phyloP scores from a whole-genome alignment of 2,329 filamentous ascomycete species.

The Magnaporthiopsis poae region DNA sequence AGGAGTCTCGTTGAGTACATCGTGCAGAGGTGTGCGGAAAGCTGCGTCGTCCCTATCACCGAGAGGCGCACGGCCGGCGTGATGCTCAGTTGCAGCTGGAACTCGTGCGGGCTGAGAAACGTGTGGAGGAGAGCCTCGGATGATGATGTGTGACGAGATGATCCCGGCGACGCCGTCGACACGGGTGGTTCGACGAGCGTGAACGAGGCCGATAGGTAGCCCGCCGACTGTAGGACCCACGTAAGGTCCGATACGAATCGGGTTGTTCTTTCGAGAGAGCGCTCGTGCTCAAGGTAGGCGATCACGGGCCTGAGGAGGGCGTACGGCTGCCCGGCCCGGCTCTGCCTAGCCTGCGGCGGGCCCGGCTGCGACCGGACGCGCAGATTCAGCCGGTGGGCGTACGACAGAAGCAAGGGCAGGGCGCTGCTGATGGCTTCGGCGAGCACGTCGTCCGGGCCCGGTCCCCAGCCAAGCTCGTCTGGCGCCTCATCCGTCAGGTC shows the following conservation, averaged over 20 bases:
- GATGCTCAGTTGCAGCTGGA: constrained; percentile 35
- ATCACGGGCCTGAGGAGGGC: constrained; percentile 43
- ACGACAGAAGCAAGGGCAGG: constrained; percentile 66
- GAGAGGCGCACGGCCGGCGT: constrained; percentile 32
- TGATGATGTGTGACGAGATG: constrained; percentile 16
- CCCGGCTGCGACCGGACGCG: constrained; percentile 52
- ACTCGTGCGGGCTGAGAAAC: constrained; percentile 31
- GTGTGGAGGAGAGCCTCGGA: constrained; percentile 36
- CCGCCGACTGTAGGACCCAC: constrained; percentile 34
- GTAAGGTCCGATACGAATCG: constrained; percentile 34
- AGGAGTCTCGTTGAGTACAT: constrained; percentile 33
- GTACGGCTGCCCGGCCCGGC: constrained; percentile 32
- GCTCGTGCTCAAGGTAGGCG: constrained; percentile 35
- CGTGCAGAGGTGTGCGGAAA: constrained; percentile 34
- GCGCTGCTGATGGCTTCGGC: constrained; percentile 58
- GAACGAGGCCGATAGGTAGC: constrained; percentile 32
- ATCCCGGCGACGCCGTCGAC: constrained; percentile 21
- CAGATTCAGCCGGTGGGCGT: constrained; percentile 67
- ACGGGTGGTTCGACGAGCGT: constrained; percentile 28
- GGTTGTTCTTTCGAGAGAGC: constrained; percentile 29
- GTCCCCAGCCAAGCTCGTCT: background rate
- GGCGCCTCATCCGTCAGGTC: constrained; percentile 38
- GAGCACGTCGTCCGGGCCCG: constrained; percentile 33
- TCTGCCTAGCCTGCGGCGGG: constrained; percentile 28
- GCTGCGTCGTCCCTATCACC: constrained; percentile 35